These are phyloP conservation scores for Phialemoniopsis sp. DNA, from an alignment of 2,329 filamentous ascomycete species.

Conservation along the genomic window DNA sequence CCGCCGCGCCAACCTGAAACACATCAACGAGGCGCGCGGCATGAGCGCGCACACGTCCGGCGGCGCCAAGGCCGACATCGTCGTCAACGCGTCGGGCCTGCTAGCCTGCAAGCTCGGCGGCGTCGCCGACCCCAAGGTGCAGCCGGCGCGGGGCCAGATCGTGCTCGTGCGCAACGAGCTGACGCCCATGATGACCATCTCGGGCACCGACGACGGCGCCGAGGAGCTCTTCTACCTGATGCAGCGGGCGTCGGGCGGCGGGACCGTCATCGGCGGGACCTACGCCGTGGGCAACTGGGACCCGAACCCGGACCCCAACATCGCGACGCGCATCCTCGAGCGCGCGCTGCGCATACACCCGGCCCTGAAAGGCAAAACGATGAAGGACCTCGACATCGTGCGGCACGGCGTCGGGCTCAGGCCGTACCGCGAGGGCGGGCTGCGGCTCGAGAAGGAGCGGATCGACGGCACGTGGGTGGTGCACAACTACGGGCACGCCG, in stretches of 20 bases:
- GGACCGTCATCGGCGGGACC: constrained; percentile 82
- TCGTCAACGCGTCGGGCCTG: constrained; percentile 85
- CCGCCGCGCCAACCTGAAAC: constrained; percentile 58
- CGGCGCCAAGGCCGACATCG: constrained; percentile 54
- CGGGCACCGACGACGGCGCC: constrained; percentile 68
- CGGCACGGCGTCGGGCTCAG: constrained; percentile 79
- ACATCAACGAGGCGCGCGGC: constrained; percentile 66
- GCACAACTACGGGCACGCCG: constrained; percentile 77
- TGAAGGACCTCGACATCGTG: constrained; percentile 70
- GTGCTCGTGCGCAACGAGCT: constrained; percentile 79
- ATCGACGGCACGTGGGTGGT: constrained; percentile 65
- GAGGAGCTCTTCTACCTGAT: constrained; percentile 79
- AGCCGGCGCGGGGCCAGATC: constrained; percentile 77
- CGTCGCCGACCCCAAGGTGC: constrained; percentile 69
- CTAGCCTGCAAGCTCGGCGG: constrained; percentile 73
- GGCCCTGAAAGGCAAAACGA: constrained; percentile 60
- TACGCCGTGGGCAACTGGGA: constrained; percentile 81
- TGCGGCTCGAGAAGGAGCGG: constrained; percentile 69
- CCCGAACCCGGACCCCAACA: constrained; percentile 69
- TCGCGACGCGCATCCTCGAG: constrained; percentile 82
- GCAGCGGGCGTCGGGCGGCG: constrained; percentile 74
- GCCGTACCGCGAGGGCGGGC: constrained; percentile 68
- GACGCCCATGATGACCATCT: constrained; percentile 63
- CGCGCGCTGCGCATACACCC: constrained; percentile 65
- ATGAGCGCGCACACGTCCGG: constrained; percentile 55